Evolutionary conservation across 805 yeast genomes (phyloP).

Genomic region (Myxozyma monticola): DNA sequence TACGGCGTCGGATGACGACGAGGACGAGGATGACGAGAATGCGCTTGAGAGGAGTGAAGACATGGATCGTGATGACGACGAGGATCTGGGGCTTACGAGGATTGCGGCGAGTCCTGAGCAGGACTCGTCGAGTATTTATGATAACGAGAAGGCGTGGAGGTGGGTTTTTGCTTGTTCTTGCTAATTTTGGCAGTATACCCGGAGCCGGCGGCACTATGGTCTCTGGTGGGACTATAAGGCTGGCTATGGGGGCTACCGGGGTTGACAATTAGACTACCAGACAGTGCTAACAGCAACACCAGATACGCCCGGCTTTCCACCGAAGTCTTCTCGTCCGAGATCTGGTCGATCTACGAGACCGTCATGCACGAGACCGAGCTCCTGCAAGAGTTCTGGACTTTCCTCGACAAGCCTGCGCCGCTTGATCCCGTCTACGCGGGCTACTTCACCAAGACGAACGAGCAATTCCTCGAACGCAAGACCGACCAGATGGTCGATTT

Average conservation of each 20-base stretch:
- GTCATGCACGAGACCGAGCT: conserved; percentile 72
- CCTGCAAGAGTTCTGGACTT: conserved; percentile 72
- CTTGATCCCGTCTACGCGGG: conserved; percentile 77
- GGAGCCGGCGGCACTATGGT: too few species aligned
- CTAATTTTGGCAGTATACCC: too few species aligned
- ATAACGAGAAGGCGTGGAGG: conserved; percentile 36
- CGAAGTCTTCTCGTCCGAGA: conserved; percentile 86
- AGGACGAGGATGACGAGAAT: conserved; percentile 29
- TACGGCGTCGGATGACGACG: conserved; percentile 29
- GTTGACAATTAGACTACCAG: too few species aligned
- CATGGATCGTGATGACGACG: conserved; percentile 16
- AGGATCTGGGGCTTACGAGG: conserved; percentile 30
- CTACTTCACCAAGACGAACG: conserved; percentile 87
- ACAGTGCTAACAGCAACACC: too few species aligned
- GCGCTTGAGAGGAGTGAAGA: conserved; percentile 30
- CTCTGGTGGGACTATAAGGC: too few species aligned
- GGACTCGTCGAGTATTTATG: conserved; percentile 29
- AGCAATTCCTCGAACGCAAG: conserved; percentile 84
- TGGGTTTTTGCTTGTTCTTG: too few species aligned
- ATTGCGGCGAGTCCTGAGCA: conserved; percentile 30
- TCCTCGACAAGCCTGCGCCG: conserved; percentile 67
- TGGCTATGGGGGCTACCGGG: too few species aligned
- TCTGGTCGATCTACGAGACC: conserved; percentile 90
- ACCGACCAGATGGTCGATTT: conserved; percentile 67
- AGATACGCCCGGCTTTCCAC: conserved; percentile 67